These are phyloP conservation scores for Lentinula detonsa DNA, from an alignment of 768 basidiomycete genomes.

Conservation along the genomic window DNA sequence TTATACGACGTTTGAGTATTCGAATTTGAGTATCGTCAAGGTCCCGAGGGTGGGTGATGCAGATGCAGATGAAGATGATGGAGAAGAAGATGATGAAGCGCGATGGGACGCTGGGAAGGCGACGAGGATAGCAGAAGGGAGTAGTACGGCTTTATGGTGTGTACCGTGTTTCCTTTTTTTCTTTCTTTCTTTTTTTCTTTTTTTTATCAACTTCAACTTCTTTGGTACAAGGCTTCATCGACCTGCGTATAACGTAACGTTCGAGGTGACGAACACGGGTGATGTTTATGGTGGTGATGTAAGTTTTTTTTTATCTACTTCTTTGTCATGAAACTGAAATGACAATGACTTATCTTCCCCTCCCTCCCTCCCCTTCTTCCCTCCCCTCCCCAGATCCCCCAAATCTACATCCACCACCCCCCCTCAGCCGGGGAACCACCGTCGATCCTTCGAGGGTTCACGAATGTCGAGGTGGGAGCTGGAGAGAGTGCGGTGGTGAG, in stretches of 20 bases:
- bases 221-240: constrained; percentile 45
- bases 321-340: background rate
- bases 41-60: constrained; percentile 17
- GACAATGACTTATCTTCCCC: background rate
- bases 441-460: constrained; percentile 65
- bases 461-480: constrained; percentile 43
- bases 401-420: constrained; percentile 71
- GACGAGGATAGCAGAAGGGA: constrained; percentile 49
- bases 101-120: constrained; percentile 59
- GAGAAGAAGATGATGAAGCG: constrained; percentile 29
- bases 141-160: constrained; percentile 57
- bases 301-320: constrained; percentile 8
- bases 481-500: constrained; percentile 41
- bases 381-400: constrained; percentile 45
- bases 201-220: constrained; percentile 14
- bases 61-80: constrained; percentile 28
- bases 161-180: background rate
- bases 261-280: constrained; percentile 65
- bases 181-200: background rate
- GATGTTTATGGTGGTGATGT: constrained; percentile 54
- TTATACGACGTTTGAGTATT: constrained; percentile 79
- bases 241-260: constrained; percentile 56
- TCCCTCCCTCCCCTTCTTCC: background rate
- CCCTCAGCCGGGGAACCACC: constrained; percentile 62
- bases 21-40: constrained; percentile 41